phyloP scores from a whole-genome alignment of 345 rosid genomes.

The Citrus mangshanensis region DNA sequence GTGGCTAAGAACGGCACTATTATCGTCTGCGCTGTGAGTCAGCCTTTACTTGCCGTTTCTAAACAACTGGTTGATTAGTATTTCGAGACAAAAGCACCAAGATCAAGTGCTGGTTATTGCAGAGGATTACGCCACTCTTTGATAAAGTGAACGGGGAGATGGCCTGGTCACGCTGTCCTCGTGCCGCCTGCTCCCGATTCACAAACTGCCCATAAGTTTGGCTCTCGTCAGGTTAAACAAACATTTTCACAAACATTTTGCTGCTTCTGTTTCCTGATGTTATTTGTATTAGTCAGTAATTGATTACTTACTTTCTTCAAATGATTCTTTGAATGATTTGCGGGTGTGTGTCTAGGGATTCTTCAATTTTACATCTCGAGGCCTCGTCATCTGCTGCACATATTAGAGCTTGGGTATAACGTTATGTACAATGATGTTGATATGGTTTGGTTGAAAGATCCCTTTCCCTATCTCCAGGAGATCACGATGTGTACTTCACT shows the following conservation, averaged over 20 bases:
- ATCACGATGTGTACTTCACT: conserved; percentile 89
- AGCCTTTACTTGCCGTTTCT: conserved; percentile 84
- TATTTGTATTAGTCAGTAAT: background rate
- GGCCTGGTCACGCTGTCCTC: conserved; percentile 98
- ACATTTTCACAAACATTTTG: background rate
- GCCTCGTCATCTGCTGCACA: conserved; percentile 74
- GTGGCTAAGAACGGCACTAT: conserved; percentile 73
- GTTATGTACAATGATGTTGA: conserved; percentile 47
- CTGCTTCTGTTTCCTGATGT: background rate
- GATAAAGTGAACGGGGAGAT: conserved; percentile 64
- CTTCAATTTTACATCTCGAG: conserved; percentile 92
- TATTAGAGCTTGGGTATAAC: conserved; percentile 72
- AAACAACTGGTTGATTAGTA: conserved; percentile 81
- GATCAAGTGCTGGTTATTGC: conserved; percentile 90
- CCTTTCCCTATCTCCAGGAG: conserved; percentile 63
- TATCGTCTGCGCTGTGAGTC: conserved; percentile 78
- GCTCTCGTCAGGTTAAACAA: conserved; percentile 68
- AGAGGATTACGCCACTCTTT: conserved; percentile 89
- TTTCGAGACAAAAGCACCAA: conserved; percentile 70
- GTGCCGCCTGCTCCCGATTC: conserved; percentile 79
- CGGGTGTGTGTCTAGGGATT: conserved; percentile 55
- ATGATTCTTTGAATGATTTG: conserved; percentile 7
- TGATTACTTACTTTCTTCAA: background rate
- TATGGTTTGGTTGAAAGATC: conserved; percentile 96
- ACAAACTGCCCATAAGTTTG: conserved; percentile 82